Conservation (phyloP, 805 yeast genomes). For the Pichia membranifaciens region DNA sequence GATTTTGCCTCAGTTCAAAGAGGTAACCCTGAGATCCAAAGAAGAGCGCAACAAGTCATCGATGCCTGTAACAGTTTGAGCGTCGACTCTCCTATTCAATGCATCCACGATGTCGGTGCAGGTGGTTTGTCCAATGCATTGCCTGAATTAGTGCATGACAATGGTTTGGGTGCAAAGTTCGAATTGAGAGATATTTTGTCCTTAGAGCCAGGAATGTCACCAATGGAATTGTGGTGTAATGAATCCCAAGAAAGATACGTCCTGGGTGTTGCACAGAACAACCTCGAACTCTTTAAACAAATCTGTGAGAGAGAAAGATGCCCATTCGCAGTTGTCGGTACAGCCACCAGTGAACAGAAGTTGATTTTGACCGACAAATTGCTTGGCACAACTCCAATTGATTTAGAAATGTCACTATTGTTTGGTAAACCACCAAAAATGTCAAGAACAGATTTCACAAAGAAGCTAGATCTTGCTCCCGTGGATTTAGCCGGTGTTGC, state of each 20-base stretch:
- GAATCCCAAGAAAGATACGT: slow-evolving; percentile 99
- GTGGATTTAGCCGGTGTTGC: slow-evolving; percentile 30
- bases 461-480: slow-evolving; percentile 46
- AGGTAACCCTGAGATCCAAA: slow-evolving; percentile 98
- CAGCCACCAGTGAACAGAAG: slow-evolving; percentile 82
- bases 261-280: slow-evolving; percentile 78
- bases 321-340: slow-evolving; percentile 92
- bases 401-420: slow-evolving; percentile 87
- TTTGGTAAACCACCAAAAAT: slow-evolving; percentile 97
- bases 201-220: slow-evolving; percentile 97
- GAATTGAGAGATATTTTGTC: slow-evolving; percentile 87
- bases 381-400: slow-evolving; percentile 81
- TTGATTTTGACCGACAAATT: slow-evolving; percentile 74
- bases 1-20: slow-evolving; percentile 99
- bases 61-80: slow-evolving; percentile 89
- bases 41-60: slow-evolving; percentile 97
- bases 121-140: slow-evolving; percentile 97
- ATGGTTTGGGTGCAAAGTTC: slow-evolving; percentile 88
- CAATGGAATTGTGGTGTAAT: slow-evolving; percentile 99
- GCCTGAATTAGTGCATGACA: slow-evolving; percentile 96
- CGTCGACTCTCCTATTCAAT: slow-evolving; percentile 71
- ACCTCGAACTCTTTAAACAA: slow-evolving; percentile 61
- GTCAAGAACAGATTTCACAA: slow-evolving; percentile 68
- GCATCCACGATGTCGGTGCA: slow-evolving; percentile 98
- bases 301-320: slow-evolving; percentile 95